A percentile compares a stretch with the other conserved stretches of the same genome.
These are phyloP conservation scores for Asterophora lycoperdoides DNA, from an alignment of 768 basidiomycete species.

Conservation along the genomic window DNA sequence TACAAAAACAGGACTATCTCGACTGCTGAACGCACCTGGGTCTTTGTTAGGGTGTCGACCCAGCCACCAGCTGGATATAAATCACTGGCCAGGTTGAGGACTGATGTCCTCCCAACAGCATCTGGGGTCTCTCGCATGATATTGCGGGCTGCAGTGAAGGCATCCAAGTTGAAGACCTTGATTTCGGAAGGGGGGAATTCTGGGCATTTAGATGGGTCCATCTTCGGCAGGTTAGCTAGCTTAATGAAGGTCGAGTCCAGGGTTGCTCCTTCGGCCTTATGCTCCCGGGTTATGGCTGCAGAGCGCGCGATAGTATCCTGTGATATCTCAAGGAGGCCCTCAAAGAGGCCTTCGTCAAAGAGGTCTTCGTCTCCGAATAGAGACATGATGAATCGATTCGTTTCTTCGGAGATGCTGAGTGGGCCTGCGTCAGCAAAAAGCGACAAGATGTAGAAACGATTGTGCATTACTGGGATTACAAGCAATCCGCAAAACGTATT, in stretches of 20 bases:
- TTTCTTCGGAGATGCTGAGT: background rate
- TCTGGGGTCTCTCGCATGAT: slow-evolving; percentile 24
- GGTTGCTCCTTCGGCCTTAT: slow-evolving; percentile 28
- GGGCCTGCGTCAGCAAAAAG: background rate
- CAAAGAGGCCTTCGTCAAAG: too few species aligned
- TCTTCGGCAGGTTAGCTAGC: slow-evolving; percentile 22
- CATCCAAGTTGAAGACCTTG: slow-evolving; percentile 31
- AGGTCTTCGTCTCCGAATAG: background rate
- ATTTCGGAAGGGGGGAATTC: slow-evolving; percentile 17
- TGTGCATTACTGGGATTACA: background rate
- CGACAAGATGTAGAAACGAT: background rate
- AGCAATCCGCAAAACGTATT: too few species aligned
- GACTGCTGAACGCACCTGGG: slow-evolving; percentile 25
- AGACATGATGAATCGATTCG: background rate
- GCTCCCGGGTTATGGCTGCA: slow-evolving; percentile 20
- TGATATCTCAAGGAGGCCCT: too few species aligned
- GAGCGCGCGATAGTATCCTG: slow-evolving; percentile 28
- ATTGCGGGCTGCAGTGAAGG: slow-evolving; percentile 33
- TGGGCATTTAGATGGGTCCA: slow-evolving; percentile 17
- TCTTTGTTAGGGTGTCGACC: slow-evolving; percentile 22
- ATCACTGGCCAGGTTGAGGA: slow-evolving; percentile 40
- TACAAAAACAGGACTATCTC: too few species aligned
- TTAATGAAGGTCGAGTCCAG: slow-evolving; percentile 24
- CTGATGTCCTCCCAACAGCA: slow-evolving; percentile 26
- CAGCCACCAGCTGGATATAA: slow-evolving; percentile 29